Conservation (phyloP, 805 yeast genomes). For the Candida khao-thaluensis region DNA sequence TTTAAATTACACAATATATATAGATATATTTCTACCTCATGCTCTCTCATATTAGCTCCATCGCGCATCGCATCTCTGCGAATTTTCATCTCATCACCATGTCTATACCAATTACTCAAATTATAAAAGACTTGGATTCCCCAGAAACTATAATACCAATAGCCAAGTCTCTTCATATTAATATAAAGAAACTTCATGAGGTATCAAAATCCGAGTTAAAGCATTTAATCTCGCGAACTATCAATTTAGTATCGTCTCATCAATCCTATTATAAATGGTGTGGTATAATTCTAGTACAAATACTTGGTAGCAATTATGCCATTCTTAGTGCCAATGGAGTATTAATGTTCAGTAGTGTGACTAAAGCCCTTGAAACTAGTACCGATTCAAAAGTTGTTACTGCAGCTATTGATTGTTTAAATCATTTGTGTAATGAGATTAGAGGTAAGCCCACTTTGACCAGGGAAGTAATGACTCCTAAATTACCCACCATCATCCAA, state of each 20-base stretch:
- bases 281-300: conserved; percentile 53
- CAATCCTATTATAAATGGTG: conserved; percentile 52
- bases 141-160: conserved; percentile 32
- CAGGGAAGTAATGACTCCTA: conserved; percentile 81
- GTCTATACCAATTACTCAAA: conserved; percentile 11
- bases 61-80: neutral
- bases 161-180: conserved; percentile 27
- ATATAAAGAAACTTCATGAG: conserved; percentile 30
- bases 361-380: conserved; percentile 41
- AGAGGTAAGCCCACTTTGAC: conserved; percentile 82
- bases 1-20: no score
- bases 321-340: conserved; percentile 43
- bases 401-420: conserved; percentile 40
- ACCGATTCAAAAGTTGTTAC: conserved; percentile 33
- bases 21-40: no score
- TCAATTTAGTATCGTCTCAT: conserved; percentile 28
- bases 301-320: conserved; percentile 38
- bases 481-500: conserved; percentile 60
- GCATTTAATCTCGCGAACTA: conserved; percentile 46
- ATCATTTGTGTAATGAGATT: conserved; percentile 45
- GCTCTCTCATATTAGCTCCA: no score
- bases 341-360: conserved; percentile 37
- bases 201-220: conserved; percentile 50
- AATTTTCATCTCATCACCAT: conserved; percentile 4
- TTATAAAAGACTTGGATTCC: conserved; percentile 24